These are phyloP conservation scores for Halenospora varia DNA, from an alignment of 495 filamentous ascomycete species.

Conservation along the genomic window DNA sequence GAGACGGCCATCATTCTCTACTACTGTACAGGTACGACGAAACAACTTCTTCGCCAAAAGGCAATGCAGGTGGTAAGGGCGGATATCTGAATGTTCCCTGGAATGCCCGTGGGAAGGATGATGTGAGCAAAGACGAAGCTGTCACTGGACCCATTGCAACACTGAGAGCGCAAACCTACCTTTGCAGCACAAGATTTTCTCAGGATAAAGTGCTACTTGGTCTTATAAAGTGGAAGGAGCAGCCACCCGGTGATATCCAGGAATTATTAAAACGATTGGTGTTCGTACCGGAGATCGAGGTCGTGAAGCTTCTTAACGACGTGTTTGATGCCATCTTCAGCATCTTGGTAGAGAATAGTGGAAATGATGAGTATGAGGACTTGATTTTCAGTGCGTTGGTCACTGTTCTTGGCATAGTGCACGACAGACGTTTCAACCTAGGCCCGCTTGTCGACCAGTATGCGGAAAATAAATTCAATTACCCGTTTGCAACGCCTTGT, in stretches of 20 bases:
- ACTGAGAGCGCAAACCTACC: slow-evolving; percentile 75
- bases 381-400: slow-evolving; percentile 88
- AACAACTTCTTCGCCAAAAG: slow-evolving; percentile 53
- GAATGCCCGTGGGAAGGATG: slow-evolving; percentile 60
- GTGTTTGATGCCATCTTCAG: slow-evolving; percentile 92
- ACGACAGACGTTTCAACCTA: slow-evolving; percentile 90
- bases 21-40: slow-evolving; percentile 90
- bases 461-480: slow-evolving; percentile 85
- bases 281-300: slow-evolving; percentile 96
- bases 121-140: slow-evolving; percentile 64
- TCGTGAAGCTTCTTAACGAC: slow-evolving; percentile 86
- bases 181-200: slow-evolving; percentile 94
- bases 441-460: slow-evolving; percentile 88
- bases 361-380: slow-evolving; percentile 88
- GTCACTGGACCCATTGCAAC: slow-evolving; percentile 72
- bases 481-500: slow-evolving; percentile 90
- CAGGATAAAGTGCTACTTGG: slow-evolving; percentile 87
- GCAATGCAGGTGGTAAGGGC: slow-evolving; percentile 50
- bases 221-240: slow-evolving; percentile 80
- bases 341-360: slow-evolving; percentile 81
- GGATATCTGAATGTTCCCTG: slow-evolving; percentile 85
- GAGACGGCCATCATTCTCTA: slow-evolving; percentile 78
- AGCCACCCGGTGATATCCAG: slow-evolving; percentile 62
- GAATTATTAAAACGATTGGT: slow-evolving; percentile 74
- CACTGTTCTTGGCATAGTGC: slow-evolving; percentile 84